Evolutionary conservation across 768 basidiomycete genomes (phyloP).

Genomic region (Leccinum imitatum): DNA sequence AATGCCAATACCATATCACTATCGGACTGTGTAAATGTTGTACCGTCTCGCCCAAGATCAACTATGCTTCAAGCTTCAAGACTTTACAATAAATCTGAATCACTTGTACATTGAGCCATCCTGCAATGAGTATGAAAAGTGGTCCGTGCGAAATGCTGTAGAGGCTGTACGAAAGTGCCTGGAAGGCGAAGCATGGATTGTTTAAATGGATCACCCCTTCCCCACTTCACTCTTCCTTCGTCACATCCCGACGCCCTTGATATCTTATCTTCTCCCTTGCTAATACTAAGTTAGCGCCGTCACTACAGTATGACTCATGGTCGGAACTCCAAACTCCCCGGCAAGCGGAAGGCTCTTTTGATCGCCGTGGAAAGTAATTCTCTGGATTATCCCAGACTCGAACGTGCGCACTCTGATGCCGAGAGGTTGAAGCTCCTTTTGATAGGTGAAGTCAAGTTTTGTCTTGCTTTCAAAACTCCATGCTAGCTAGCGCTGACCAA

Average conservation of each 20-base stretch:
- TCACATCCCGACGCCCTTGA: background rate
- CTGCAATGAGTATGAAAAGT: background rate
- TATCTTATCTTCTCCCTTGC: constrained; percentile 15
- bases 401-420: constrained; percentile 19
- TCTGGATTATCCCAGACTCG: background rate
- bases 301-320: constrained; percentile 11
- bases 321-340: background rate
- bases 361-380: constrained; percentile 19
- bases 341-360: constrained; percentile 22
- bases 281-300: background rate
- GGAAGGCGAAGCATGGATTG: background rate
- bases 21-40: constrained; percentile 1
- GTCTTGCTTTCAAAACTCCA: background rate
- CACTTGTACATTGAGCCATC: background rate
- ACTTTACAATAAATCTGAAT: background rate
- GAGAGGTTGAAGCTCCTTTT: constrained; percentile 14
- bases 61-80: no score
- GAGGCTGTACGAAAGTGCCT: constrained; percentile 7
- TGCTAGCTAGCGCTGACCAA: no score
- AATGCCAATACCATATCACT: background rate
- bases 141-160: constrained; percentile 8
- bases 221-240: background rate
- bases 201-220: background rate
- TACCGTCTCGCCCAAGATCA: background rate
- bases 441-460: constrained; percentile 18